A percentile compares a stretch with the other conserved stretches of the same genome.
Conservation (phyloP, 768 basidiomycete genomes). For the Suillus subaureus region DNA sequence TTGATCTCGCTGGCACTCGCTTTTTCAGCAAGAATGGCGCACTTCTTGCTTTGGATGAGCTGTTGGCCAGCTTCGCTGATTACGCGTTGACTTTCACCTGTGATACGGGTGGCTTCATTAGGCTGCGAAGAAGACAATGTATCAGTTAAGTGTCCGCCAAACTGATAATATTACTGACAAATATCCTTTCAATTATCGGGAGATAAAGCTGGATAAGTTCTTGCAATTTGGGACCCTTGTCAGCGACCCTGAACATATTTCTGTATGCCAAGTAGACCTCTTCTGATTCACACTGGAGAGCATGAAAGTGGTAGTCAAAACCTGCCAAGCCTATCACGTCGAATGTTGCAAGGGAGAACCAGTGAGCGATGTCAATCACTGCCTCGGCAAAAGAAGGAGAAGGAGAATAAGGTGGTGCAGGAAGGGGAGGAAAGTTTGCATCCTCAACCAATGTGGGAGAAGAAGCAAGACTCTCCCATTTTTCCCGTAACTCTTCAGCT, state of each 20-base stretch:
- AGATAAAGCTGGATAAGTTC: constrained; percentile 48
- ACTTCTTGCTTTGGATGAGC: constrained; percentile 47
- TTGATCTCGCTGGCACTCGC: constrained; percentile 29
- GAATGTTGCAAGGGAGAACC: constrained; percentile 63
- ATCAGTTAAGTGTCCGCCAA: not conserved
- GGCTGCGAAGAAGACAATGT: constrained; percentile 38
- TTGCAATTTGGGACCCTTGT: constrained; percentile 44
- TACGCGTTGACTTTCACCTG: constrained; percentile 39
- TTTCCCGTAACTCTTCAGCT: constrained; percentile 49
- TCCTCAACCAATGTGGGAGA: not conserved
- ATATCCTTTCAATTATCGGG: constrained; percentile 47
- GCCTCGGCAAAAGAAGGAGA: constrained; percentile 12
- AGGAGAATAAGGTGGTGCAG: constrained; percentile 10
- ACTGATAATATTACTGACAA: constrained; percentile 35
- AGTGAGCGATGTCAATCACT: constrained; percentile 53
- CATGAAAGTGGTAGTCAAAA: constrained; percentile 54
- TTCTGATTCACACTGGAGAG: constrained; percentile 51
- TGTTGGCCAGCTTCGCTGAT: constrained; percentile 44
- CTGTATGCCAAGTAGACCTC: constrained; percentile 52
- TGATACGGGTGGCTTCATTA: constrained; percentile 40
- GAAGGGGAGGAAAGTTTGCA: constrained; percentile 11
- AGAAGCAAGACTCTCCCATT: constrained; percentile 41
- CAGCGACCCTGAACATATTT: constrained; percentile 50
- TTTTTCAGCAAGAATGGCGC: constrained; percentile 37
- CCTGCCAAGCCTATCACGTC: constrained; percentile 66